phyloP scores from a whole-genome alignment of 352 stramenopile genomes.

The Phytophthora sp. region DNA sequence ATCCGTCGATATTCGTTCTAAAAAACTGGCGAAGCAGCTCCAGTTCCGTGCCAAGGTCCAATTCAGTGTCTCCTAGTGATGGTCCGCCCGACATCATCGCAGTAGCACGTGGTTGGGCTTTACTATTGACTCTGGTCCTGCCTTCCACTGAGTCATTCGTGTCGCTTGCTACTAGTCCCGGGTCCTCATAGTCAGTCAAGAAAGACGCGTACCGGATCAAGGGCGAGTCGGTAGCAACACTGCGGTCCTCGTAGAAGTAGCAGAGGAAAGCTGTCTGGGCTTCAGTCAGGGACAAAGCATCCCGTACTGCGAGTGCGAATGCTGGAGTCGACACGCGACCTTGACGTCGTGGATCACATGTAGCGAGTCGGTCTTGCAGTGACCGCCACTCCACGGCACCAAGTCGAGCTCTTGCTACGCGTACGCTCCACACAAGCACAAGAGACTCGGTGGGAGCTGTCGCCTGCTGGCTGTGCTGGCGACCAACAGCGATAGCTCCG shows the following conservation, averaged over 20 bases:
- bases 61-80: conserved; percentile 25
- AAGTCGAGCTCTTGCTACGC: conserved; percentile 58
- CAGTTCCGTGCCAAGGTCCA: conserved; percentile 38
- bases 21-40: conserved; percentile 57
- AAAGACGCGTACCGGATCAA: conserved; percentile 78
- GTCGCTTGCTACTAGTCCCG: conserved; percentile 50
- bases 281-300: conserved; percentile 53
- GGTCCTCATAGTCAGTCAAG: conserved; percentile 75
- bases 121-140: conserved; percentile 2
- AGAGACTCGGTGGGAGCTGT: conserved; percentile 68
- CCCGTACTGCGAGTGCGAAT: conserved; percentile 58
- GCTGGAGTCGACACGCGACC: conserved; percentile 53
- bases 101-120: neutral
- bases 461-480: conserved; percentile 59
- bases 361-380: conserved; percentile 64
- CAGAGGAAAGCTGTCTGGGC: conserved; percentile 74
- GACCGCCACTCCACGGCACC: conserved; percentile 40
- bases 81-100: conserved; percentile 5
- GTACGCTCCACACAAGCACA: conserved; percentile 76
- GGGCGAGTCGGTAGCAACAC: conserved; percentile 57
- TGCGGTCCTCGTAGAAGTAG: conserved; percentile 83
- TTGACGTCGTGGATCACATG: conserved; percentile 52
- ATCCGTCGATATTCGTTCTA: conserved; percentile 37
- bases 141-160: conserved; percentile 3
- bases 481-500: conserved; percentile 28